Conservation (phyloP, 2,329 filamentous ascomycete genomes). For the Ophiostoma montium region DNA sequence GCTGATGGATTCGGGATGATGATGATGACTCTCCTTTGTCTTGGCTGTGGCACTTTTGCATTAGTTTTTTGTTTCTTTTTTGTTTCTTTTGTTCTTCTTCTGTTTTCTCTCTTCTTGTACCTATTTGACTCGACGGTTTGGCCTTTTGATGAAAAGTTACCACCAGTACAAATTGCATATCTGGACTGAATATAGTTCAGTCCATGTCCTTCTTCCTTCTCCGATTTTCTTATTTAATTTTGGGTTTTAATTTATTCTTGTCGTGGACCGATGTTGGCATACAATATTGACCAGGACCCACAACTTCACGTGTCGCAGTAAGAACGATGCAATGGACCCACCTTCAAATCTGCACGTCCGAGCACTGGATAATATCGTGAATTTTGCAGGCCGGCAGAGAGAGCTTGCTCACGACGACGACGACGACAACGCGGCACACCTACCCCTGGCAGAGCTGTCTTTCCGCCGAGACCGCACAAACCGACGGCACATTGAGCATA, state of each 20-base stretch:
- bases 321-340: not conserved
- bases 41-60: not conserved
- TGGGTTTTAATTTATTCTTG: not conserved
- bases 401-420: not conserved
- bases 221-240: not conserved
- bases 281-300: no score
- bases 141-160: no score
- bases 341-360: slow-evolving; percentile 4
- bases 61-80: not conserved
- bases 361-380: slow-evolving; percentile 4
- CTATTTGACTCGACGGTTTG: not conserved
- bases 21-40: not conserved
- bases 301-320: no score
- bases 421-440: not conserved
- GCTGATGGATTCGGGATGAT: not conserved
- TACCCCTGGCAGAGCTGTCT: not conserved
- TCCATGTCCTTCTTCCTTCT: not conserved
- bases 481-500: not conserved
- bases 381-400: not conserved
- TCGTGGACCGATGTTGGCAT: no score
- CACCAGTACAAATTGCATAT: no score
- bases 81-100: not conserved
- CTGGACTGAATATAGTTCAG: not conserved
- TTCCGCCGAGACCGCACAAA: not conserved
- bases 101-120: not conserved